Base-by-base conservation (phyloP, 2,329 filamentous ascomycete genomes). In the Cercospora brassicicola region DNA sequence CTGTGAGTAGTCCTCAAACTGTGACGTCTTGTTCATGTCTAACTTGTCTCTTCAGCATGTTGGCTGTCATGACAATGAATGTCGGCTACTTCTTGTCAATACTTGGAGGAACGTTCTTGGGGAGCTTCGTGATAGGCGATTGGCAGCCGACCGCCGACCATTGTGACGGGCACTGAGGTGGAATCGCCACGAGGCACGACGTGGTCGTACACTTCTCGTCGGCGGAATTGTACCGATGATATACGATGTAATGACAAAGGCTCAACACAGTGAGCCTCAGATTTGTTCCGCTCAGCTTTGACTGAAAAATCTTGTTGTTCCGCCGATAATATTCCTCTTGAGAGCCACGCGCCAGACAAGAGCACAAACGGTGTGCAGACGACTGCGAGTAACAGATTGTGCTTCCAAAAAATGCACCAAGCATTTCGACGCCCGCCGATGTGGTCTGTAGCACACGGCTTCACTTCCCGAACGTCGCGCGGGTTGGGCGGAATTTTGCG, bases 21-120 rank as follows among this genome's bases (percentile, higher is more conserved):
- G 13, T 13, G 23, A 30, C 1, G 5, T 30, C 5, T 3, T 1
- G 11, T n/a, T n/a, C 13, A 55, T 26, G 15, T 59, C 11, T 59
- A 39, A 39, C 3, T 7, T 39, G 33, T 39, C 33, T 39, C 1
- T 5, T 15, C 6, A 96, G 93, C 61, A 96, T 96, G 93, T 82
- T 96, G 80, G 91, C 91, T 9, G 90, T 95, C 75, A 96, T 94
- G 92, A 93, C 91, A 2, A 89, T 91, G 84, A 94, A 94, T 74
- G 86, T 94, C 13, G 92, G 91, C 10, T 94, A 94, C 77, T 93
- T 94, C 78, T 79, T 92, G 67, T 92, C 91, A 0, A 85, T 94
- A 11, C 83, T 95, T 7, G 89, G 83, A 7, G 90, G 90, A 13
- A 87, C 89, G 1, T 97, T 97, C 76, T 75, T 95, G 18, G 94